Conservation (phyloP, 352 stramenopile species). For the Phytophthora multivora region DNA sequence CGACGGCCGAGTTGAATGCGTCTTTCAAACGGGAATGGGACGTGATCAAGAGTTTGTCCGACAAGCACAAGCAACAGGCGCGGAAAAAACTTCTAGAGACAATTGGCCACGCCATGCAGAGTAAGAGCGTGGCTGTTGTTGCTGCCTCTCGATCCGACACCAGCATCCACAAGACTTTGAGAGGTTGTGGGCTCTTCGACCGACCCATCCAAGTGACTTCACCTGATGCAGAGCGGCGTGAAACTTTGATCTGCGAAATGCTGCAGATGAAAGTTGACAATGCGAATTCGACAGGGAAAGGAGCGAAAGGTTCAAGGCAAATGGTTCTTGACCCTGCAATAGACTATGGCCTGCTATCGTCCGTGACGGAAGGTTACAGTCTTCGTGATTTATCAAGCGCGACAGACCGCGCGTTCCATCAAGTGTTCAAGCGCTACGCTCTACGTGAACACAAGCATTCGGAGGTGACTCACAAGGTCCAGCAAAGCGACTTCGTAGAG, state of each 20-base stretch:
- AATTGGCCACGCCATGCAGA: conserved; percentile 59
- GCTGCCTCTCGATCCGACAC: conserved; percentile 60
- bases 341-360: conserved; percentile 64
- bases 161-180: conserved; percentile 71
- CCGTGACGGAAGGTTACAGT: conserved; percentile 80
- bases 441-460: conserved; percentile 16
- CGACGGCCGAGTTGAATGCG: conserved; percentile 59
- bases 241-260: conserved; percentile 66
- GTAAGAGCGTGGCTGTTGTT: conserved; percentile 72
- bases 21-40: conserved; percentile 51
- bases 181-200: conserved; percentile 74
- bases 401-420: conserved; percentile 70
- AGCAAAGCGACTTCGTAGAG: conserved; percentile 75
- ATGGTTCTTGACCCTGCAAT: conserved; percentile 56
- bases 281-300: conserved; percentile 24
- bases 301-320: conserved; percentile 8
- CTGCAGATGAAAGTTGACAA: conserved; percentile 51
- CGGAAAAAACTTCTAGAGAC: conserved; percentile 48
- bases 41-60: conserved; percentile 26
- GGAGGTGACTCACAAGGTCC: conserved; percentile 30
- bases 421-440: conserved; percentile 55
- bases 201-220: conserved; percentile 58
- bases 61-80: conserved; percentile 18
- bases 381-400: conserved; percentile 78
- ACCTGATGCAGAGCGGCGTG: conserved; percentile 66